Evolutionary conservation across 176 grass and related monocot species (phyloP).

Genomic region (Rhynchospora breviuscula): DNA sequence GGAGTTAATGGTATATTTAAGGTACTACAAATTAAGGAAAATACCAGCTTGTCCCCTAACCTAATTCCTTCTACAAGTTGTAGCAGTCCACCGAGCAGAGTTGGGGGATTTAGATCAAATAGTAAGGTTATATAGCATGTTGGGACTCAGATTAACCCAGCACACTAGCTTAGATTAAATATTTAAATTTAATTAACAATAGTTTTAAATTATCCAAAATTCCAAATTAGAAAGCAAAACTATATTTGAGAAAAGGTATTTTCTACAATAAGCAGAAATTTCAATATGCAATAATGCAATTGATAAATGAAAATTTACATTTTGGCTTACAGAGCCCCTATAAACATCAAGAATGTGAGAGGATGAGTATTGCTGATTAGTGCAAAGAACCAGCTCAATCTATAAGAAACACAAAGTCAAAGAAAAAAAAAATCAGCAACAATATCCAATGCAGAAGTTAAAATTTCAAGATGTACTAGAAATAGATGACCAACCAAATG

Average conservation of each 20-base stretch:
- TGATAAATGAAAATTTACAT: conserved; percentile 40
- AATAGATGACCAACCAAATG: conserved; percentile 52
- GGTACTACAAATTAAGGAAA: neutral
- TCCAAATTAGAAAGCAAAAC: too few relatives aligned
- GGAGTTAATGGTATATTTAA: neutral
- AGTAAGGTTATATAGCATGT: neutral
- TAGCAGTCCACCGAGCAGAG: neutral
- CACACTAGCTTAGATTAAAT: neutral
- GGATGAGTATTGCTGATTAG: conserved; percentile 37
- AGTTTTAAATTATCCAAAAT: neutral
- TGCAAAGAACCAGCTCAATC: conserved; percentile 53
- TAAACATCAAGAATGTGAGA: conserved; percentile 92
- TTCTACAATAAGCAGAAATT: neutral
- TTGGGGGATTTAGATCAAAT: neutral
- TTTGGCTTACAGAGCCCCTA: conserved; percentile 77
- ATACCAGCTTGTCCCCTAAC: neutral
- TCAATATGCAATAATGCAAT: neutral
- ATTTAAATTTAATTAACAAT: neutral
- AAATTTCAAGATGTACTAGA: neutral
- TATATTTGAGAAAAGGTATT: too few relatives aligned
- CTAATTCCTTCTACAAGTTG: neutral
- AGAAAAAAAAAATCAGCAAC: neutral
- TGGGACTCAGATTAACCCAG: neutral
- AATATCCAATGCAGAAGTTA: neutral
- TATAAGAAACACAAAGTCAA: conserved; percentile 34